Conservation (phyloP, 768 basidiomycete genomes). For the Termitomyces sp. region DNA sequence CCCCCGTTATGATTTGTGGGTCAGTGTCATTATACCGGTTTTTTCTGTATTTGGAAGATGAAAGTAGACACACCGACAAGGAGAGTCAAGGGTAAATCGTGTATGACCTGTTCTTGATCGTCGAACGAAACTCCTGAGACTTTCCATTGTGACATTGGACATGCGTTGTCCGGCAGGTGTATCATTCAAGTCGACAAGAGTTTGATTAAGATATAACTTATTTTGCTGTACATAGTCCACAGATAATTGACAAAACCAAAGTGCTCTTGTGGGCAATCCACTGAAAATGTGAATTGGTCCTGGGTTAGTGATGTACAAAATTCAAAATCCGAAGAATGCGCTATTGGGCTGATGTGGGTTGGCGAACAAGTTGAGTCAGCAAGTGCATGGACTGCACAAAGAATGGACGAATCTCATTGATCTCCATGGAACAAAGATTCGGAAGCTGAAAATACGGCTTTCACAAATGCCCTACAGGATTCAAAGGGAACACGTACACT, state of each 20-base stretch:
- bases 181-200: no score
- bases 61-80: no score
- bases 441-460: slow-evolving; percentile 49
- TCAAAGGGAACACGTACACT: slow-evolving; percentile 42
- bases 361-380: slow-evolving; percentile 49
- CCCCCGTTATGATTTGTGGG: no score
- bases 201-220: not conserved
- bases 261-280: not conserved
- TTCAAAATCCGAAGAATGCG: not conserved
- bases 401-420: slow-evolving; percentile 90
- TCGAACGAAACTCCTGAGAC: no score
- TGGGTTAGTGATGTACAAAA: not conserved
- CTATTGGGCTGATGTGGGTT: slow-evolving; percentile 15
- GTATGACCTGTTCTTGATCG: no score
- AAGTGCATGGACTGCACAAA: slow-evolving; percentile 79
- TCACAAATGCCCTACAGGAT: not conserved
- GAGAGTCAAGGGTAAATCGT: no score
- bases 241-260: no score
- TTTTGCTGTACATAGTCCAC: not conserved
- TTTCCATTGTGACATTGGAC: no score
- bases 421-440: slow-evolving; percentile 85
- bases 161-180: no score
- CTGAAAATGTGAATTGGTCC: not conserved
- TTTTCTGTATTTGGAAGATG: no score
- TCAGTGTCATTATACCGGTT: no score